Percentiles rank a stretch among this genome's conserved stretches.
These are phyloP conservation scores for Coniferiporia weirii DNA, from an alignment of 1,284 basidiomycete species.

Conservation along the genomic window DNA sequence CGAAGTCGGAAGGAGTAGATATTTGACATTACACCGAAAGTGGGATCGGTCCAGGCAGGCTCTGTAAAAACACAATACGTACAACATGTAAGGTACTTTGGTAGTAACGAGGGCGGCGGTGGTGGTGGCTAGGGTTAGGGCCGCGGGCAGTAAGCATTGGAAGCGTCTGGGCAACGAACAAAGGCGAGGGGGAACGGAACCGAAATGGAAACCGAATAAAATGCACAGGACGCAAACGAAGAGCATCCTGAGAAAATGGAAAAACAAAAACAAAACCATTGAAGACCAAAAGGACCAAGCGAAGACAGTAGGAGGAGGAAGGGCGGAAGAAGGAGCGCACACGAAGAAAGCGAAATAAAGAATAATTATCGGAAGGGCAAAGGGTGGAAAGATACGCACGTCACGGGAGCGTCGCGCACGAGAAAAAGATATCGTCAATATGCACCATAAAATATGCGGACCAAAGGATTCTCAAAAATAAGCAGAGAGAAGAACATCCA, in stretches of 20 bases:
- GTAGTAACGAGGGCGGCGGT: no score
- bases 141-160: neutral
- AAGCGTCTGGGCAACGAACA: neutral
- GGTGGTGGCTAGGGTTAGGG: neutral
- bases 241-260: neutral
- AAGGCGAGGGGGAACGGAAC: neutral
- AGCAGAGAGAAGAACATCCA: neutral
- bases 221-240: neutral
- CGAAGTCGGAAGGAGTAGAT: no score
- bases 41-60: neutral
- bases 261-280: neutral
- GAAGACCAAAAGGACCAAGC: neutral
- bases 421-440: neutral
- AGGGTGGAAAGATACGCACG: neutral
- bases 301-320: neutral
- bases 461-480: neutral
- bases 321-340: neutral
- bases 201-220: neutral
- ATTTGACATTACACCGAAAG: no score
- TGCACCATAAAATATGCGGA: neutral
- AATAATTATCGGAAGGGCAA: slow-evolving; percentile 4
- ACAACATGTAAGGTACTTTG: neutral
- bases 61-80: neutral
- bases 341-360: slow-evolving; percentile 3
- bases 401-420: neutral